phyloP scores from a whole-genome alignment of 306 rosid species.

The Mucuna pruriens region DNA sequence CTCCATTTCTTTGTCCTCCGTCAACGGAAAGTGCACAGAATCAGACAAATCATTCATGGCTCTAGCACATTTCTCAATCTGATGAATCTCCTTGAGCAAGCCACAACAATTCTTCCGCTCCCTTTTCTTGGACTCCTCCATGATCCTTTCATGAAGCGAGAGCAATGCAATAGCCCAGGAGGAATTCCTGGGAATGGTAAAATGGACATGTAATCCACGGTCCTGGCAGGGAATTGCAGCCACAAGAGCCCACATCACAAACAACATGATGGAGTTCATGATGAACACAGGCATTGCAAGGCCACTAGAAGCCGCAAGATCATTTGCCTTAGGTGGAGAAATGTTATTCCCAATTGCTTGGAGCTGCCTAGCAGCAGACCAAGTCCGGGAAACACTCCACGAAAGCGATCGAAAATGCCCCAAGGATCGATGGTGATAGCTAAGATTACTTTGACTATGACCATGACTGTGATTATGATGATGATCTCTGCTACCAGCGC shows the following conservation, averaged over 20 bases:
- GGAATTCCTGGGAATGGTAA: constrained; percentile 62
- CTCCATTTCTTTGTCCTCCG: constrained; percentile 75
- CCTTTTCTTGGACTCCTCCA: constrained; percentile 83
- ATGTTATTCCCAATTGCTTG: constrained; percentile 81
- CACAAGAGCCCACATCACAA: constrained; percentile 89
- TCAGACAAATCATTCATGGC: constrained; percentile 72
- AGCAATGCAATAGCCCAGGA: constrained; percentile 73
- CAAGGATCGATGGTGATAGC: constrained; percentile 48
- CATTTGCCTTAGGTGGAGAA: constrained; percentile 66
- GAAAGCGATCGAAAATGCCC: constrained; percentile 83
- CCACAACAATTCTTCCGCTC: constrained; percentile 83
- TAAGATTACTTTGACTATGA: neutral
- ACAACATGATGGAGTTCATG: constrained; percentile 68
- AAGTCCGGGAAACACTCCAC: constrained; percentile 90
- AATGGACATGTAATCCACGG: constrained; percentile 83
- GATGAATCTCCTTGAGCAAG: constrained; percentile 78
- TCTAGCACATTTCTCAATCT: constrained; percentile 75
- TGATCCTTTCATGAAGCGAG: constrained; percentile 69
- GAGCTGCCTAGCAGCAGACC: constrained; percentile 94
- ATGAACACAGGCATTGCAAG: constrained; percentile 65
- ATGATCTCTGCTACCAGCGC: constrained; percentile 43
- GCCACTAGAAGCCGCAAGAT: constrained; percentile 65
- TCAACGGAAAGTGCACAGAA: constrained; percentile 70
- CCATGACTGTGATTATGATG: constrained; percentile 18
- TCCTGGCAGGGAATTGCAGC: constrained; percentile 99